Evolutionary conservation across 768 basidiomycete species (phyloP).

Genomic region (Kwoniella heveanensis): DNA sequence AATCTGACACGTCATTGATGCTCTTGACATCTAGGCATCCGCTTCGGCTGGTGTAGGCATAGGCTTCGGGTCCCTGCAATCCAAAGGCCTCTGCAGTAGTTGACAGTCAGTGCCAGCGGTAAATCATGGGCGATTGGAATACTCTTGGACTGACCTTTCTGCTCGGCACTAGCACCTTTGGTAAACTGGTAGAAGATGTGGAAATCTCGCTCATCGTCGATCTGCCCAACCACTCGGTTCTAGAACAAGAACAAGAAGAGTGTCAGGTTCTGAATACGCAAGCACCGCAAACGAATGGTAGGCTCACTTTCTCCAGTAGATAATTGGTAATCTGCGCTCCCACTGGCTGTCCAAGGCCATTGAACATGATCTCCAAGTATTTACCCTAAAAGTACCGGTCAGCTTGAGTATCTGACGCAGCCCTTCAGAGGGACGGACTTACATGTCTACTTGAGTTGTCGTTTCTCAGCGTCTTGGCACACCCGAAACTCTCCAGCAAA

Average conservation of each 20-base stretch:
- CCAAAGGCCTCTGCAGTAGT: constrained; percentile 77
- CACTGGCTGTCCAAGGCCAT: constrained; percentile 84
- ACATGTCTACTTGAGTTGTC: constrained; percentile 99
- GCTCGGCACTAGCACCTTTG: constrained; percentile 84
- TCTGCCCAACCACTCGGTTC: constrained; percentile 82
- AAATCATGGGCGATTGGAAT: not conserved
- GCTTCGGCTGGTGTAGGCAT: constrained; percentile 88
- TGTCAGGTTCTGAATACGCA: too few species aligned
- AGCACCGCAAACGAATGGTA: too few species aligned
- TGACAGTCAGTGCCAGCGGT: constrained; percentile 1
- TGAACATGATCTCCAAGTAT: constrained; percentile 99
- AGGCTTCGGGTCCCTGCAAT: constrained; percentile 91
- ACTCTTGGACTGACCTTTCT: constrained; percentile 82
- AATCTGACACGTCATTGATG: constrained; percentile 87
- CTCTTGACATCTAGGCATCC: constrained; percentile 88
- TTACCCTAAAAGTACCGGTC: constrained; percentile 69
- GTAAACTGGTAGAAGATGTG: constrained; percentile 99
- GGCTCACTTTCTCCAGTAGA: constrained; percentile 92
- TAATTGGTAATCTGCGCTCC: constrained; percentile 99
- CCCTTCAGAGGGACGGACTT: too few species aligned
- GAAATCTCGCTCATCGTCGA: constrained; percentile 93
- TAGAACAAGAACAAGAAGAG: too few species aligned
- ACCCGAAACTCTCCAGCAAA: constrained; percentile 94
- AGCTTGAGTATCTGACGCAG: not conserved
- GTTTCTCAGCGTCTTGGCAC: constrained; percentile 97